Base-by-base conservation (phyloP, 176 grass and related monocot species). In the Tuctoria greenei region DNA sequence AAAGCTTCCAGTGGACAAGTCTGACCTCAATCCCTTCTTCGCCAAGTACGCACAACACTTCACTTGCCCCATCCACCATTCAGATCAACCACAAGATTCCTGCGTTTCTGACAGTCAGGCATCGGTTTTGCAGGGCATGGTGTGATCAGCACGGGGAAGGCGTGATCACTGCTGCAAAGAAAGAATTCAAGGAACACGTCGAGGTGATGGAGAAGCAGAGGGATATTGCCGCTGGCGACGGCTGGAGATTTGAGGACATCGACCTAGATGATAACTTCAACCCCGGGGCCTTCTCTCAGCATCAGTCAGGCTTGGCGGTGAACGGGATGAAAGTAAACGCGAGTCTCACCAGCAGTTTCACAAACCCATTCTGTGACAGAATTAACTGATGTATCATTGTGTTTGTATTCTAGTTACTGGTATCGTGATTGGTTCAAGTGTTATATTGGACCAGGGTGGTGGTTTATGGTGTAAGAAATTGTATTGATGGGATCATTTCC, bases 21-120 rank as follows among this genome's bases (percentile, higher is more conserved):
- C 91, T 21, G 94, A 93, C 40, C 84, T 97, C 74, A 93, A 89
- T 36, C 85, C 85, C 41, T 97, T 89, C 81, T 97, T 93, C 39
- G 88, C 94, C 27, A 97, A 81, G 94, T 97, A 87, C 12, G 20
- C 8, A 26, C 5, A 13, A 55, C 27, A 21, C 51, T 54, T 54
- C 8, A 8, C 16, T n/a, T 42, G n/a, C 0, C 2, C 51, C 25
- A 71, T 15, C 18, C 25, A 40, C 1, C 28, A 40, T 60, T 66
- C 55, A 75, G 18, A 72, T 27, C 10, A 6, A 49, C 11, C 17
- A 50, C 5, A 23, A 11, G 5, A 14, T 67, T 35, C 36, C 13
- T 0, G 4, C 44, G 23, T 36, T 38, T 46, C 36, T 74, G 2
- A 83, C 14, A 78, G 6, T 7, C 16, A 18, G 20, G 0, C n/a